Evolutionary conservation across 2,329 filamentous ascomycete species (phyloP).

Genomic region (Fusarium coffeatum): DNA sequence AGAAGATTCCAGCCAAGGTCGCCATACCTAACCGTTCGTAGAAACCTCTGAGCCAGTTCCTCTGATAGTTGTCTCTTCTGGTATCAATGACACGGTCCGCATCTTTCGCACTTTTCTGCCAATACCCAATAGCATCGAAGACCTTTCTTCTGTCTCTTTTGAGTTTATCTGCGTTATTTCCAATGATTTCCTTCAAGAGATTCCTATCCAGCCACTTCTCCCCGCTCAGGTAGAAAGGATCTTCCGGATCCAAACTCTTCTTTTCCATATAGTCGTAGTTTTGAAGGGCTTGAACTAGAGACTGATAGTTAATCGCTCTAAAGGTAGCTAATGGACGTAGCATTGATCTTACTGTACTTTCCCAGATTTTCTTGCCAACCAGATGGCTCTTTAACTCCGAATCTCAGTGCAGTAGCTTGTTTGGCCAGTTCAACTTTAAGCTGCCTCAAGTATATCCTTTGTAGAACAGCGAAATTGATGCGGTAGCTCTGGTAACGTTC

Average conservation of each 20-base stretch:
- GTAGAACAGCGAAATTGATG: too few relatives aligned
- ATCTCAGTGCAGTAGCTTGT: too few relatives aligned
- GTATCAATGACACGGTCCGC: not conserved
- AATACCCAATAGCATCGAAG: rapidly evolving
- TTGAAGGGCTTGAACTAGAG: not conserved
- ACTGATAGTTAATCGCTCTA: rapidly evolving
- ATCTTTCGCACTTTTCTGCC: too few relatives aligned
- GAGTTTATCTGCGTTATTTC: rapidly evolving
- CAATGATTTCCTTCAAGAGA: rapidly evolving
- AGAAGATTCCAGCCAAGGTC: not conserved
- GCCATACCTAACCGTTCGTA: not conserved
- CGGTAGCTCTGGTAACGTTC: too few relatives aligned
- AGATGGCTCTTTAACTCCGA: too few relatives aligned
- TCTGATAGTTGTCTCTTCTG: not conserved
- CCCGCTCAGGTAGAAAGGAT: not conserved
- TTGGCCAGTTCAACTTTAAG: too few relatives aligned
- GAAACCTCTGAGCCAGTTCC: not conserved
- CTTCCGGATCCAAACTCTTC: not conserved
- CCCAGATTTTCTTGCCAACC: rapidly evolving
- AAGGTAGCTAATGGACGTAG: rapidly evolving
- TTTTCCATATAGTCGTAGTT: slow-evolving; percentile 4
- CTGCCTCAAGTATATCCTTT: rapidly evolving
- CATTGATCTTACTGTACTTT: too few relatives aligned
- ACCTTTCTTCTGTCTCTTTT: too few relatives aligned
- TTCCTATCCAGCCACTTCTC: not conserved